Evolutionary conservation across 2,329 filamentous ascomycete species (phyloP).

Genomic region (Aspergillus felis): DNA sequence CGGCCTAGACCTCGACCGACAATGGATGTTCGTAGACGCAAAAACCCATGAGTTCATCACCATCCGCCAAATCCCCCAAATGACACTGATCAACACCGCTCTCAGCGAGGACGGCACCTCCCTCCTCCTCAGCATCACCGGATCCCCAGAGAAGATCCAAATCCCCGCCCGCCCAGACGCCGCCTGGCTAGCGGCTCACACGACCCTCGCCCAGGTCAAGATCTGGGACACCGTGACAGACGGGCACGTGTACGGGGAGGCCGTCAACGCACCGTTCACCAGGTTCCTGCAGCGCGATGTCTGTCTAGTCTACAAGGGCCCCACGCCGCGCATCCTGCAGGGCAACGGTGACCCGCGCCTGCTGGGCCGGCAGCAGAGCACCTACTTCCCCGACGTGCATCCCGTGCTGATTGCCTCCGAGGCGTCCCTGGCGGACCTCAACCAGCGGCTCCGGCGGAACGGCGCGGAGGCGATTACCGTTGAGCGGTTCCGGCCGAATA

Average conservation of each 20-base stretch:
- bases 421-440: conserved; percentile 56
- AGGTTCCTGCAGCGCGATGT: conserved; percentile 55
- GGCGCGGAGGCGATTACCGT: conserved; percentile 51
- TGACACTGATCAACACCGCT: conserved; percentile 60
- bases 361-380: conserved; percentile 52
- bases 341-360: conserved; percentile 54
- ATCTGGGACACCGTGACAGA: conserved; percentile 61
- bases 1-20: conserved; percentile 59
- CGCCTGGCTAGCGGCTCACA: conserved; percentile 54
- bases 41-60: conserved; percentile 56
- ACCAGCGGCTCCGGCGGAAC: conserved; percentile 44
- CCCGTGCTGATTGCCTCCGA: conserved; percentile 55
- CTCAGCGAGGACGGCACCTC: conserved; percentile 44
- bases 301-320: conserved; percentile 59
- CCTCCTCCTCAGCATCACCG: conserved; percentile 46
- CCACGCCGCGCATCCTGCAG: conserved; percentile 50
- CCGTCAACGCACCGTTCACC: conserved; percentile 52
- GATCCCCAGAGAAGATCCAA: conserved; percentile 42
- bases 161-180: conserved; percentile 54
- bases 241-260: conserved; percentile 50
- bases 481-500: conserved; percentile 62
- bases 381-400: conserved; percentile 59
- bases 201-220: conserved; percentile 46
- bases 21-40: conserved; percentile 63
- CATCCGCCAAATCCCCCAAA: conserved; percentile 57